Conservation (phyloP, 2,329 filamentous ascomycete genomes). For the Aspergillus nomiae region DNA sequence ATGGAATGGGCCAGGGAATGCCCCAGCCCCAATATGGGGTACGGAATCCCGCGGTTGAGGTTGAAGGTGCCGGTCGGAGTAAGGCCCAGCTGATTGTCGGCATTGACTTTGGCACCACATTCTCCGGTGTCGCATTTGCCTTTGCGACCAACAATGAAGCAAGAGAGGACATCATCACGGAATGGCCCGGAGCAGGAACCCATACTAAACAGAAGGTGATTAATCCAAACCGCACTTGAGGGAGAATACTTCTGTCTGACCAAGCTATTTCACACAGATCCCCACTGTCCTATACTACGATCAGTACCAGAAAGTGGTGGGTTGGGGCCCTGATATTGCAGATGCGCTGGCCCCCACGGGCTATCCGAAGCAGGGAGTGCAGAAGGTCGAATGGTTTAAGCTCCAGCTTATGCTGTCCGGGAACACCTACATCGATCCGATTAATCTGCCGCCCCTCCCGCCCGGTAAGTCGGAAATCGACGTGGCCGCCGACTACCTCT, state of each 20-base stretch:
- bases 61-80: constrained; percentile 83
- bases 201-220: constrained; percentile 97
- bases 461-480: constrained; percentile 99
- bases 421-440: constrained; percentile 98
- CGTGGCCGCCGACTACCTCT: constrained; percentile 98
- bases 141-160: constrained; percentile 95
- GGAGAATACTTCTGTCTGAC: constrained; percentile 8
- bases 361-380: constrained; percentile 95
- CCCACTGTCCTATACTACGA: constrained; percentile 99
- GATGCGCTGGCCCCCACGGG: constrained; percentile 95
- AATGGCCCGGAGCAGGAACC: constrained; percentile 97
- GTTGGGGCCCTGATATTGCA: constrained; percentile 97
- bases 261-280: constrained; percentile 56
- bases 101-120: constrained; percentile 98
- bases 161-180: constrained; percentile 97
- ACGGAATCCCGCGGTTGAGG: constrained; percentile 58
- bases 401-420: constrained; percentile 97
- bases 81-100: constrained; percentile 98
- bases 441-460: constrained; percentile 95
- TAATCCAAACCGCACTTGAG: background rate
- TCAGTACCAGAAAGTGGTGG: constrained; percentile 99
- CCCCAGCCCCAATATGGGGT: constrained; percentile 31
- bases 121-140: constrained; percentile 92
- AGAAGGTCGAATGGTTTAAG: constrained; percentile 99
- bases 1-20: constrained; percentile 29